Base-by-base conservation (phyloP, 805 yeast species). In the Myxozyma monticola region DNA sequence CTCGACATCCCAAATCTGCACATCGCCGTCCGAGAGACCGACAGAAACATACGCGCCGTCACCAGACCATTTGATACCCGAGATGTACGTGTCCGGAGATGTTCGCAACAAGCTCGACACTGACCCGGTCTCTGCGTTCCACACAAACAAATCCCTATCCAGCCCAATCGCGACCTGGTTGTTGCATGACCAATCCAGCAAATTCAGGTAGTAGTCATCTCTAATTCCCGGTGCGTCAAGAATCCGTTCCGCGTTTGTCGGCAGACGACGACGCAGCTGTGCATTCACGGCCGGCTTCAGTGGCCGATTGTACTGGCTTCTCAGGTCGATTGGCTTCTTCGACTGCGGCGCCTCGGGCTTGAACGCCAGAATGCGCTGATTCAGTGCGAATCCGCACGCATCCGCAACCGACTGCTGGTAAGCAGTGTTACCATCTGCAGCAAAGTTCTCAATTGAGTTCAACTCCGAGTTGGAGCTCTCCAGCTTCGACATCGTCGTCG, bases 1-100 rank as follows among this genome's bases (percentile, higher is more conserved):
- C 60, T 85, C 96, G 24, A 86, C 83, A 68, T 93, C 98, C 96
- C 97, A 93, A 49, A 93, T 84, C 69, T 91, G 96, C 18, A 89
- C 74, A 12, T 79, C 72, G 0, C 99, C 98, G 61, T 87, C 86
- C 42, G 82, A 84, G 57, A 80, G 77, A 7, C 96, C 97, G 15
- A 93, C 79, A 0, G 95, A 83, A 17, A 93, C 72, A 63, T 88
- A 88, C 15, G 84, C 80, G 1, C 96, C 93, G 66, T 90, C 97
- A 30, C 84, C 85, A 3, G 96, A 85, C 98, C 98, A 93, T 57
- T 81, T 77, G 4, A 93, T 75, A 15, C 96, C 84, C 1, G 90
- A 74, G 4, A 87, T 83, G 38, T 74, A 61, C 7, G 75, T 69
- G 45, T 77, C 78, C 5, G 54, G 58, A 2, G 65, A 51, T 51